Percentiles rank a stretch among this genome's conserved stretches.
Conservation (phyloP, 2,329 filamentous ascomycete genomes). For the Leptographium galeiforme region DNA sequence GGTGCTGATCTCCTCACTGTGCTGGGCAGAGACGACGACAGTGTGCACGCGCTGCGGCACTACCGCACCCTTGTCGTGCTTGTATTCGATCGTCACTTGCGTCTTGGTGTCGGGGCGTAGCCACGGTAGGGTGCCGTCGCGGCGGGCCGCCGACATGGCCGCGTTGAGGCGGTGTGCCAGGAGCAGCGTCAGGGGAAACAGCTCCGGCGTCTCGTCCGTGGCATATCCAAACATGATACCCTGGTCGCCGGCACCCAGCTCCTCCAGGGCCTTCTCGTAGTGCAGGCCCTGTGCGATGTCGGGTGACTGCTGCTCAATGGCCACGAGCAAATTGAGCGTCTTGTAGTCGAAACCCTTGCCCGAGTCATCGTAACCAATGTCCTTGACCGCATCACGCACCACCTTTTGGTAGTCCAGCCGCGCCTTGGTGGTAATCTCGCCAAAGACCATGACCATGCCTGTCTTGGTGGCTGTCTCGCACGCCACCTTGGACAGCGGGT, state of each 20-base stretch:
- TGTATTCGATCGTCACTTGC: conserved; percentile 97
- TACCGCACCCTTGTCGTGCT: conserved; percentile 88
- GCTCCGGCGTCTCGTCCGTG: conserved; percentile 96
- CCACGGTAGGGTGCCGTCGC: conserved; percentile 81
- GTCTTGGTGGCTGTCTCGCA: conserved; percentile 99
- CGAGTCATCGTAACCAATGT: conserved; percentile 96
- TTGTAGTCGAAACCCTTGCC: conserved; percentile 99
- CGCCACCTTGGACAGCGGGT: conserved; percentile 96
- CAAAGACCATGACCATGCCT: conserved; percentile 98
- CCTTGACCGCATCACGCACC: conserved; percentile 88
- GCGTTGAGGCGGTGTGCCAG: conserved; percentile 95
- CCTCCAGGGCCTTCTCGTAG: conserved; percentile 94
- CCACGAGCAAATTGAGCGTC: conserved; percentile 95
- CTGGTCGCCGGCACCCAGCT: conserved; percentile 97
- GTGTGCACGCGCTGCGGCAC: conserved; percentile 89
- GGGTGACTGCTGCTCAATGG: conserved; percentile 97
- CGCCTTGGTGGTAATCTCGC: conserved; percentile 97
- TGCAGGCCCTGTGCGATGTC: conserved; percentile 99
- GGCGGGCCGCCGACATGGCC: conserved; percentile 82
- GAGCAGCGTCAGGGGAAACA: conserved; percentile 85
- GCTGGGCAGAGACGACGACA: conserved; percentile 91
- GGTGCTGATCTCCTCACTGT: conserved; percentile 75
- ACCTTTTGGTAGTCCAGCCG: conserved; percentile 95
- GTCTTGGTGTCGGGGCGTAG: conserved; percentile 98
- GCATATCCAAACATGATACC: conserved; percentile 99